Percentiles rank a stretch among this genome's conserved stretches.
Evolutionary conservation across 441 rosid species (phyloP).

Genomic region (Pelargonium myrrhifolium): DNA sequence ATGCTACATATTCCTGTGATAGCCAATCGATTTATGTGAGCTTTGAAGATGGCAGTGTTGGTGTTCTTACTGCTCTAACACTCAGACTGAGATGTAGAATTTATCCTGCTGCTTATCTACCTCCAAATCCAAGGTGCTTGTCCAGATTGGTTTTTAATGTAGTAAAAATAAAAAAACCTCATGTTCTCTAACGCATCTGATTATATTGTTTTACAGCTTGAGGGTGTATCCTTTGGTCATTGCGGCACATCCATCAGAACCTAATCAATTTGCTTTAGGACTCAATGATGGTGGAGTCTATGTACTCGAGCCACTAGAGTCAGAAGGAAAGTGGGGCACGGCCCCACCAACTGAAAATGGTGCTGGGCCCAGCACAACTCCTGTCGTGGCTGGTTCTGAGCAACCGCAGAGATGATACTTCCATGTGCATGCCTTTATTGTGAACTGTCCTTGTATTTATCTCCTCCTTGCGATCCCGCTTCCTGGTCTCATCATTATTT

Average conservation of each 20-base stretch:
- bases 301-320: slow-evolving; percentile 58
- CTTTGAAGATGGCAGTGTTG: slow-evolving; percentile 67
- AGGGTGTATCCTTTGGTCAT: slow-evolving; percentile 68
- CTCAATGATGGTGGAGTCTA: slow-evolving; percentile 67
- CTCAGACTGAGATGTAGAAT: slow-evolving; percentile 73
- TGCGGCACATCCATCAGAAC: slow-evolving; percentile 72
- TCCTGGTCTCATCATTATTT: slow-evolving; percentile 21
- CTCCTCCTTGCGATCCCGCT: slow-evolving; percentile 26
- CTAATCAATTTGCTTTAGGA: slow-evolving; percentile 74
- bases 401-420: slow-evolving; percentile 44
- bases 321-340: slow-evolving; percentile 78
- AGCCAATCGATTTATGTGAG: slow-evolving; percentile 63
- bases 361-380: slow-evolving; percentile 39
- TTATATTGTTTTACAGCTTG: slow-evolving; percentile 38
- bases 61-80: slow-evolving; percentile 48
- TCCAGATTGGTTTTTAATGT: not conserved
- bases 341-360: slow-evolving; percentile 53
- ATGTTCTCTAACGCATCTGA: slow-evolving; percentile 8
- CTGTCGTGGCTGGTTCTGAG: slow-evolving; percentile 43
- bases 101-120: slow-evolving; percentile 50
- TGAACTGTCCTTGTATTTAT: slow-evolving; percentile 17
- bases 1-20: slow-evolving; percentile 77
- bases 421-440: slow-evolving; percentile 13
- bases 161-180: not conserved
- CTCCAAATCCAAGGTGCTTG: slow-evolving; percentile 52